Evolutionary conservation across 176 grass and related monocot species (phyloP), one percentile per base, ranked within the genome.

Genomic region (Chloris gayana): DNA sequence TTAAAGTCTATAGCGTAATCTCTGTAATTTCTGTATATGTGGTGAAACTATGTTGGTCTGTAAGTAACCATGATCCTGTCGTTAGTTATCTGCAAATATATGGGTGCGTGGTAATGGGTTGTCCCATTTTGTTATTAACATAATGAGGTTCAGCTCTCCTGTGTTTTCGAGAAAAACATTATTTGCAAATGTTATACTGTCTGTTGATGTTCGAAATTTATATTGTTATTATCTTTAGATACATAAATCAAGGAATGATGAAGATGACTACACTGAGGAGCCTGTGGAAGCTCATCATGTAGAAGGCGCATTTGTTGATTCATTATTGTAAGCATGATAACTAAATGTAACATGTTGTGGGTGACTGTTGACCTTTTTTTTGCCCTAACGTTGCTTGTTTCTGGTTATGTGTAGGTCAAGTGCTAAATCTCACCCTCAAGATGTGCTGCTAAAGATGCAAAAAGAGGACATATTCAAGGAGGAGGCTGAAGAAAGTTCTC

Each of bases 341-440:
- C 56, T 73, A 69, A 76, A 81, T 25, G 80, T 69, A 45, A 67
- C 38, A 70, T 69, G 74, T 69, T 71, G 38, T 53, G 74, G 47
- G 45, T 54, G 26, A 73, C 71, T 46, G 62, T 44, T 89, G 54
- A 21, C 34, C 41, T 75, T 13, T 63, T 21, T 69, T 14, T 63
- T 59, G 29, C 39, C 37, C 41, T 80, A 63, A 64, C 12, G 21
- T 59, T 62, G 56, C 49, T 56, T 85, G 10, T 82, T 69, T 70
- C n/a, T 73, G 67, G 59, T 61, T 64, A 83, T 79, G 41, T 73
- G 17, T 79, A 98, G 96, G 84, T 91, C 92, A 80, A 91, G 80
- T 78, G 82, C 88, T 84, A 95, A 98, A 88, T 91, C 96, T 83
- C 95, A 93, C 69, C 95, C 96, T 86, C 96, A 95, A 83, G 92